Base-by-base conservation (phyloP, 495 filamentous ascomycete genomes). In the Penicillium ochrochloron region DNA sequence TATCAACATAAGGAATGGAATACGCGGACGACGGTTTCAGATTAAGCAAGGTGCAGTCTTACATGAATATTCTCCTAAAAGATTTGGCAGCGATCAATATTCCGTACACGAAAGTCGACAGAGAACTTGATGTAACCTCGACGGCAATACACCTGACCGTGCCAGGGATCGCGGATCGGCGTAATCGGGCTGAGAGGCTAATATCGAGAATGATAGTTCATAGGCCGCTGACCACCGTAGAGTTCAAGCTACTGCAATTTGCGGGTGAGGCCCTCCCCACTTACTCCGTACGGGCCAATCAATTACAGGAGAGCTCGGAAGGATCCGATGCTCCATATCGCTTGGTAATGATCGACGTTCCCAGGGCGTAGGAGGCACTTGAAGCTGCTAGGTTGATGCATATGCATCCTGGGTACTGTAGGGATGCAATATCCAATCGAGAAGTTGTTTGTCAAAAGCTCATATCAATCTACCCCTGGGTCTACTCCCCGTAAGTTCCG, bases 1-100 rank as follows among this genome's bases (percentile, higher is more conserved):
- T 44, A 44, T 44, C 4, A 44, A 44, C 41, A 44, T n/a, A 25
- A 14, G 46, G 48, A 42, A 48, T 59, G 57, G 57, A 48, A 59
- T 50, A 21, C 41, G 39, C 17, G 56, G 25, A 58, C 31, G 46
- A 50, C 42, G 41, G 41, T 44, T 44, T n/a, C 41, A 44, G 41
- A 44, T 44, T 44, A 17, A 44, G 41, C 17, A 44, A 44, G 17
- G 7, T 9, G 41, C 41, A 44, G 41, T 44, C 41, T 44, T 19
- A 44, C 17, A 44, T 44, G 19, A 42, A 2, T 42, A n/a, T 44
- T 44, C 41, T 44, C 41, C 17, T 44, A 44, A 19, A 44, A 19
- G 5, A 7, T 44, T 44, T 44, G 41, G 17, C 41, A 44, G 41
- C 41, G 17, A 44, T 19, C 1, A 44, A 44, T 44, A 44, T 44